Percentiles rank a stretch among this genome's conserved stretches.
phyloP scores from a whole-genome alignment of 345 rosid species.

The Arabidopsis thaliana region TAIR10.1 NC_003070.9:20978501-20979000 shows the following conservation, averaged over 20 bases:
- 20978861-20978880: too few species aligned
- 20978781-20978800: neutral
- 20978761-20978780: neutral
- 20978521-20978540: conserved; percentile 63
- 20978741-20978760: neutral
- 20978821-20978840: too few species aligned
- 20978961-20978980: neutral
- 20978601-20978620: conserved; percentile 90
- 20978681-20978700: conserved; percentile 86
- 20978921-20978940: too few species aligned
- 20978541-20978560: conserved; percentile 88
- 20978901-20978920: too few species aligned
- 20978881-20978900: too few species aligned
- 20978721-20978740: conserved; percentile 55
- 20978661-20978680: conserved; percentile 95
- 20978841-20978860: neutral
- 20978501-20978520: neutral
- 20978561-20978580: conserved; percentile 79
- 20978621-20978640: conserved; percentile 81
- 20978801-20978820: too few species aligned
- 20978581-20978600: conserved; percentile 81
- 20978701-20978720: conserved; percentile 89
- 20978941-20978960: neutral
- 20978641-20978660: conserved; percentile 89
- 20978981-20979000: conserved; percentile 41